Evolutionary conservation across 2,329 filamentous ascomycete genomes (phyloP), one percentile per base, ranked within the genome.

Genomic region (Myriosclerotinia duriaeana): DNA sequence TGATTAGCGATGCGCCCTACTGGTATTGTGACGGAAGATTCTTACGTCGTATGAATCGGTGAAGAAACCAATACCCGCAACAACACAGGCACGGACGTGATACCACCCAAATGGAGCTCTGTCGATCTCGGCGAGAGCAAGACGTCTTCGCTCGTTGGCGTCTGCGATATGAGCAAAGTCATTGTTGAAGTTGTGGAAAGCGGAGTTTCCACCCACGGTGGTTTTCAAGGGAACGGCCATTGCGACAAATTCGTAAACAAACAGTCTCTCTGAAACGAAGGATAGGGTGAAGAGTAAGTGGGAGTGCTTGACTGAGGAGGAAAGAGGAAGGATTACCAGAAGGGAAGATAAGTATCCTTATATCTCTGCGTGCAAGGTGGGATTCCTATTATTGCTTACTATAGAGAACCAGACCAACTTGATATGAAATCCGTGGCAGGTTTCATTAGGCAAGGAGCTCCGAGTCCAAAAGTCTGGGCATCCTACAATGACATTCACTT

Each of bases 21-120:
- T 84, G 76, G 7, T 11, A 36, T 36, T 3, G 5, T 40, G 7
- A n/a, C 17, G 7, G 36, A 20, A 17, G 58, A 26, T 44, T 78
- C 95, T 95, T 80, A 93, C 91, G 75, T 90, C 88, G 78, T 93
- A 94, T 50, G 90, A 90, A 76, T 94, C 92, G 20, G 91, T 94
- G 79, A 95, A 95, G 85, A 96, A 95, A 72, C 91, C 92, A 69
- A 94, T 89, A 73, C 92, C 91, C 40, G 91, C 91, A 34, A 94
- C 90, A 11, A 90, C 79, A 60, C 90, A 84, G 66, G 90, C 89
- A 50, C 91, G 85, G 65, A 93, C 85, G 75, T 95, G 91, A 44
- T 72, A 92, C 90, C 90, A 93, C 74, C 91, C 89, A 69, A 93
- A 93, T 1, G 88, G 88, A 14, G 90, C 90, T 79, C 88, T 89